Evolutionary conservation across 2,329 filamentous ascomycete genomes (phyloP).

Genomic region (Nigrospora osmanthi): DNA sequence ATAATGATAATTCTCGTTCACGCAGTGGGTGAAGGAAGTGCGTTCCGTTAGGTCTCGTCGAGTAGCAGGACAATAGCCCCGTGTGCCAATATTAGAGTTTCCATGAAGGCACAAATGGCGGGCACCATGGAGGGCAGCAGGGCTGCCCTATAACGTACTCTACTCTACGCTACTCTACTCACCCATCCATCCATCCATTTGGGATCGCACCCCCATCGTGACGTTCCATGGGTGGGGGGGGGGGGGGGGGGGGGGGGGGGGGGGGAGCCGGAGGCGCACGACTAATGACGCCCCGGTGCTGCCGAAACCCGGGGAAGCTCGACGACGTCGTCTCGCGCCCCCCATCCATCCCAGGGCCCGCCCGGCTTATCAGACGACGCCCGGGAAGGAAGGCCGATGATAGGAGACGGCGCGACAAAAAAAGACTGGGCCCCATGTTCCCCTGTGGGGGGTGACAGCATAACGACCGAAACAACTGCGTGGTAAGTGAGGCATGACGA

Average conservation of each 20-base stretch:
- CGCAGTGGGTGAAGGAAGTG: not conserved
- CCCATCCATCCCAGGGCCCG: no score
- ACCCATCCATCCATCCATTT: no score
- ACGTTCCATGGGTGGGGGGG: no score
- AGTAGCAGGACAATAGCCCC: constrained; percentile 19
- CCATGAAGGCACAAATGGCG: constrained; percentile 16
- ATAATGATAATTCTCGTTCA: constrained; percentile 2
- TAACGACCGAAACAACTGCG: not conserved
- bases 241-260: no score
- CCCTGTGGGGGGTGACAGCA: not conserved
- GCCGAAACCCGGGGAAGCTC: constrained; percentile 1
- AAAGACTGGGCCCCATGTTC: not conserved
- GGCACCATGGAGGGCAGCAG: constrained; percentile 3
- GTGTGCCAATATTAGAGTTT: constrained; percentile 18
- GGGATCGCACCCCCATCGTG: no score
- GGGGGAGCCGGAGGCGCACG: not conserved
- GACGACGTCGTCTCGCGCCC: not conserved
- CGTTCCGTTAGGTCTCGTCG: constrained; percentile 17
- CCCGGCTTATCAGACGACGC: no score
- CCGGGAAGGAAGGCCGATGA: not conserved
- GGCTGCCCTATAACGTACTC: constrained; percentile 16
- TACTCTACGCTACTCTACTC: constrained; percentile 11
- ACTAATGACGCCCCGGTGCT: constrained; percentile 2
- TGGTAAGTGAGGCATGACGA: not conserved
- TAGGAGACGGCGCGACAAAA: not conserved